Base-by-base conservation (phyloP, 371 early-diverging fungal species). In the Polyrhizophydium stewartii region DNA sequence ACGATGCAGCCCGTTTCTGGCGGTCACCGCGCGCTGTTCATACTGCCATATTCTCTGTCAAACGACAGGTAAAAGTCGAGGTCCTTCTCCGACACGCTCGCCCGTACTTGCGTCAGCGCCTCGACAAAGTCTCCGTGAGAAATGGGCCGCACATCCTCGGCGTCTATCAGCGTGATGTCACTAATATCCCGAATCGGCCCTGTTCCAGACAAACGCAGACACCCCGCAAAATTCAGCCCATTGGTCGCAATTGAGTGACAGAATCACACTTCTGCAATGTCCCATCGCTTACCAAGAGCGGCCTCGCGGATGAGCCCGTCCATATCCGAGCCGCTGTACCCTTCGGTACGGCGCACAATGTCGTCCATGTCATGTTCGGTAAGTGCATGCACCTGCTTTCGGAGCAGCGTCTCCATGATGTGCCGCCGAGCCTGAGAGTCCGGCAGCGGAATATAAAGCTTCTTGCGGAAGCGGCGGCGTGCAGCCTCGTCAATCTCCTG, bases 401-500 rank as follows among this genome's bases (percentile, higher is more conserved):
- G 64, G 38, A 94, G 61, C 64, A 93, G 62, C 40, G 85, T 82
- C 33, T 60, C 37, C 27, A 96, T 70, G 56, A 97, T 84, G 0
- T 76, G 61, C n/a, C 62, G 62, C 17, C 96, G 81, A 10, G 89
- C 94, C 19, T 67, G 68, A 10, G 55, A 59, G 62, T 93, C 91
- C 0, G 98, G 98, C 40, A 97, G 69, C 1, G 95, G 92, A 60
- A 97, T 91, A 67, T 90, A 90, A 58, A 89, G 71, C 65, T 84
- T 76, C 64, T 89, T 89, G 19, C 84, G 75, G 51, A 89, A 80
- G 55, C 89, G 64, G 60, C 89, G 56, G 52, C 90, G 69, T 10
- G 91, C 92, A 21, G 94, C 94, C 62, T 93, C 93, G 60, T 93
- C 93, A 56, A 93, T 86, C 70, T 92, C 92, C n/a, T 88, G 88